Conservation (phyloP, 2,329 filamentous ascomycete species). For the Clarireedia homoeocarpa region DNA sequence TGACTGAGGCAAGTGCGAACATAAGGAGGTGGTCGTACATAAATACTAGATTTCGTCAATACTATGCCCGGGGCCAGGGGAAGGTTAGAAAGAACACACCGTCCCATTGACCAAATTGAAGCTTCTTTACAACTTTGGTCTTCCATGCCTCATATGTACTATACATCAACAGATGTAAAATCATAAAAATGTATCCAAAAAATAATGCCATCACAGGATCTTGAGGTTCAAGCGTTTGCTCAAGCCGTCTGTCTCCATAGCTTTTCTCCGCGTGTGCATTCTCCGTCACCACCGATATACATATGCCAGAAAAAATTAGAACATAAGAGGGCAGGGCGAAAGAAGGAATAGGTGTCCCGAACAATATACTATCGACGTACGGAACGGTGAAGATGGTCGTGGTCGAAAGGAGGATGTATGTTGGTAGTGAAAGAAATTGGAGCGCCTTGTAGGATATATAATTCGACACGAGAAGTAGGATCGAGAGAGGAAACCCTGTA, state of each 20-base stretch:
- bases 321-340: conserved; percentile 4
- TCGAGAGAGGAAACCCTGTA: conserved; percentile 6
- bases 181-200: conserved; percentile 10
- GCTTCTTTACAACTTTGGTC: not conserved
- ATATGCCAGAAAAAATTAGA: conserved; percentile 2
- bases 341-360: not conserved
- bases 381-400: conserved; percentile 6
- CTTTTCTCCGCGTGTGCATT: conserved; percentile 4
- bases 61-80: not conserved
- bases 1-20: not conserved
- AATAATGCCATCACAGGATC: conserved; percentile 7
- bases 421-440: conserved; percentile 8
- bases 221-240: conserved; percentile 9
- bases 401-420: conserved; percentile 8
- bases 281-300: conserved; percentile 7
- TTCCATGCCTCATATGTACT: conserved; percentile 8
- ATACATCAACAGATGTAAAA: not conserved
- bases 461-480: conserved; percentile 3
- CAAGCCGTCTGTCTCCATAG: conserved; percentile 6
- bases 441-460: conserved; percentile 8
- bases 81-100: not conserved
- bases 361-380: conserved; percentile 4
- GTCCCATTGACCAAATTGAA: conserved; percentile 9
- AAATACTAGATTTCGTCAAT: conserved; percentile 6
- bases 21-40: conserved; percentile 3